Percentiles rank a stretch among this genome's conserved stretches.
Conservation (phyloP, 2,329 filamentous ascomycete genomes). For the Paraphaeosphaeria minitans region DNA sequence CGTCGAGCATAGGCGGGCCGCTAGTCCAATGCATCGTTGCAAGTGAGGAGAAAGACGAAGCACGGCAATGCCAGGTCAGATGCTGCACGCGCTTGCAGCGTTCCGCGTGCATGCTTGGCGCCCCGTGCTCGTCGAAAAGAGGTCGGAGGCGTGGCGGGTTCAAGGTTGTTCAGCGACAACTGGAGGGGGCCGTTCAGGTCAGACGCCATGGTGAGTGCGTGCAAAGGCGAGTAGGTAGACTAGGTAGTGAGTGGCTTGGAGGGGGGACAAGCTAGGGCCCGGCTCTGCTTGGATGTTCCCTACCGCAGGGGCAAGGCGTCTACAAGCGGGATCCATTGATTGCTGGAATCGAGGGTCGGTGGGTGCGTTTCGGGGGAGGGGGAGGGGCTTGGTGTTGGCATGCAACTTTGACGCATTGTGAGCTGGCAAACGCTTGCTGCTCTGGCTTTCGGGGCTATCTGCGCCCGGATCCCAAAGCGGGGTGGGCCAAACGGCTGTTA, state of each 20-base stretch:
- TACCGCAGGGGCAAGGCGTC: constrained; percentile 23
- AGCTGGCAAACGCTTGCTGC: constrained; percentile 47
- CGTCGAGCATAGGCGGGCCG: constrained; percentile 33
- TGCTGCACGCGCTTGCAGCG: constrained; percentile 36
- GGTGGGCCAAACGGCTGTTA: constrained; percentile 46
- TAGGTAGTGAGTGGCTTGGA: constrained; percentile 40
- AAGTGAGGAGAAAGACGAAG: constrained; percentile 35
- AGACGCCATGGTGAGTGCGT: constrained; percentile 44
- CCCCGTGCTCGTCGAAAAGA: constrained; percentile 28
- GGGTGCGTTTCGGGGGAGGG: constrained; percentile 37
- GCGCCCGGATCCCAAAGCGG: constrained; percentile 40
- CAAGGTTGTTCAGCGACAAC: constrained; percentile 26
- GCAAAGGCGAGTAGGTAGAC: constrained; percentile 39
- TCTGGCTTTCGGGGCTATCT: constrained; percentile 41
- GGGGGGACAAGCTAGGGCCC: constrained; percentile 38
- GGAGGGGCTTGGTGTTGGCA: constrained; percentile 46
- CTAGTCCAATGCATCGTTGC: constrained; percentile 44
- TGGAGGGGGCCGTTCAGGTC: constrained; percentile 42
- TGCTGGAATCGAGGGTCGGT: constrained; percentile 43
- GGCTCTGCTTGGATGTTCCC: constrained; percentile 36
- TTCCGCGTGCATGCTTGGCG: constrained; percentile 38
- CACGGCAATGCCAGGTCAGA: constrained; percentile 40
- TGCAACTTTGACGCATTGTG: constrained; percentile 40
- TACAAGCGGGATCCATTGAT: constrained; percentile 35
- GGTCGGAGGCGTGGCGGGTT: too few species aligned